Percentiles rank a stretch among this genome's conserved stretches.
phyloP scores from a whole-genome alignment of 2,329 filamentous ascomycete genomes.

The Clonostachys rhizophaga region DNA sequence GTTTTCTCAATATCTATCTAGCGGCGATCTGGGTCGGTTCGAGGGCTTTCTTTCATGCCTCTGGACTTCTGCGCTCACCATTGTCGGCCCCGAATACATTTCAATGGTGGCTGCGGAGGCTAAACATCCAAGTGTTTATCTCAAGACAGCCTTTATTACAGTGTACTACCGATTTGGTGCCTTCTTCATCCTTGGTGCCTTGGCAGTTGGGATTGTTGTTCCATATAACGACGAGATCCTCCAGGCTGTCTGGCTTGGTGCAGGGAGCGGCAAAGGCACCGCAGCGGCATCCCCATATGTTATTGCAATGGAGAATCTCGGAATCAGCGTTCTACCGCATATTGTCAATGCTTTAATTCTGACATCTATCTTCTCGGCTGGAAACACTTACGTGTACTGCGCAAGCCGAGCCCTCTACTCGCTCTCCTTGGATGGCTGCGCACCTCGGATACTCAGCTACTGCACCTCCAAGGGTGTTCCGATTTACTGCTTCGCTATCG shows the following conservation, averaged over 20 bases:
- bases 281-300: conserved; percentile 53
- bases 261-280: conserved; percentile 19
- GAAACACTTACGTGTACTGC: conserved; percentile 13
- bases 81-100: conserved; percentile 60
- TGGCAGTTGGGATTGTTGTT: conserved; percentile 23
- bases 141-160: conserved; percentile 37
- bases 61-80: conserved; percentile 35
- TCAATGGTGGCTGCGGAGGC: conserved; percentile 61
- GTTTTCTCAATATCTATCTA: conserved; percentile 46
- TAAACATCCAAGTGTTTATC: conserved; percentile 39
- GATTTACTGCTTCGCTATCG: conserved; percentile 49
- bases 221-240: conserved; percentile 17
- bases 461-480: conserved; percentile 58
- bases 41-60: conserved; percentile 63
- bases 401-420: conserved; percentile 44
- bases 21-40: conserved; percentile 57
- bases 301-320: conserved; percentile 49
- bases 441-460: conserved; percentile 47
- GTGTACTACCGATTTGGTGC: conserved; percentile 17
- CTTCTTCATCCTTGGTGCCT: conserved; percentile 21
- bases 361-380: conserved; percentile 18
- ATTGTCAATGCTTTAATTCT: conserved; percentile 52
- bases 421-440: conserved; percentile 43
- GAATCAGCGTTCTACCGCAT: conserved; percentile 46
- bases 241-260: conserved; percentile 12